Evolutionary conservation across 208 protist species (phyloP).

Genomic region (Leishmania amazonensis): DNA sequence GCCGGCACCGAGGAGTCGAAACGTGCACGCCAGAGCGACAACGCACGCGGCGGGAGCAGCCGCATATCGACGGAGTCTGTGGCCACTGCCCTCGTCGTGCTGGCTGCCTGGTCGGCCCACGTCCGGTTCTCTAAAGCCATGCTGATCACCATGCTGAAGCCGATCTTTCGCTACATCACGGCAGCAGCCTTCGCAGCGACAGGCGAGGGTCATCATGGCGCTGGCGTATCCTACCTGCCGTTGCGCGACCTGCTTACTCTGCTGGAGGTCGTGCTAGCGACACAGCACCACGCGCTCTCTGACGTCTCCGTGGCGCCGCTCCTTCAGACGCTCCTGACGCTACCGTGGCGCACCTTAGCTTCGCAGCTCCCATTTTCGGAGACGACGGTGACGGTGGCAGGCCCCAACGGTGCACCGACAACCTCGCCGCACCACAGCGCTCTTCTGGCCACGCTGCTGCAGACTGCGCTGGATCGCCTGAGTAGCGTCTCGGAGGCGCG

Average conservation of each 20-base stretch:
- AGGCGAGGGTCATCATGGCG: not conserved
- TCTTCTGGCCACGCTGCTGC: conserved; percentile 28
- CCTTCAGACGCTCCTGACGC: conserved; percentile 47
- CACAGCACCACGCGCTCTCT: conserved; percentile 50
- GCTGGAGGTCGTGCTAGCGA: conserved; percentile 64
- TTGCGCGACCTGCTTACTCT: conserved; percentile 61
- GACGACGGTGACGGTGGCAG: conserved; percentile 23
- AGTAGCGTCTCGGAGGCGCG: conserved; percentile 23
- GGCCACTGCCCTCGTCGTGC: conserved; percentile 70
- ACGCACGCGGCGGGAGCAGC: conserved; percentile 8
- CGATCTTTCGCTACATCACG: conserved; percentile 46
- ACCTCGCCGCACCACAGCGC: conserved; percentile 23
- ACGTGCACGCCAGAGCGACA: conserved; percentile 13
- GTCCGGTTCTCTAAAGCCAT: conserved; percentile 66
- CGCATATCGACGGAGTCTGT: conserved; percentile 45
- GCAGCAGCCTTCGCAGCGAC: conserved; percentile 8
- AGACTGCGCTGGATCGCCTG: conserved; percentile 35
- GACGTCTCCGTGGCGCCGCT: conserved; percentile 58
- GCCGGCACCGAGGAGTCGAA: conserved; percentile 27
- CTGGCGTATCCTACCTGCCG: conserved; percentile 29
- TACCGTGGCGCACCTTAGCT: conserved; percentile 63
- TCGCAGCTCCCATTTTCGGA: conserved; percentile 32
- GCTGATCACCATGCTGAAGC: conserved; percentile 62
- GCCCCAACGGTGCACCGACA: conserved; percentile 20
- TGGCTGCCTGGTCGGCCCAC: conserved; percentile 72